Percentiles rank a stretch among this genome's conserved stretches.
These are phyloP conservation scores for Rhizophagus prolifer DNA, from an alignment of 192 early-diverging fungal genomes.

Conservation along the genomic window DNA sequence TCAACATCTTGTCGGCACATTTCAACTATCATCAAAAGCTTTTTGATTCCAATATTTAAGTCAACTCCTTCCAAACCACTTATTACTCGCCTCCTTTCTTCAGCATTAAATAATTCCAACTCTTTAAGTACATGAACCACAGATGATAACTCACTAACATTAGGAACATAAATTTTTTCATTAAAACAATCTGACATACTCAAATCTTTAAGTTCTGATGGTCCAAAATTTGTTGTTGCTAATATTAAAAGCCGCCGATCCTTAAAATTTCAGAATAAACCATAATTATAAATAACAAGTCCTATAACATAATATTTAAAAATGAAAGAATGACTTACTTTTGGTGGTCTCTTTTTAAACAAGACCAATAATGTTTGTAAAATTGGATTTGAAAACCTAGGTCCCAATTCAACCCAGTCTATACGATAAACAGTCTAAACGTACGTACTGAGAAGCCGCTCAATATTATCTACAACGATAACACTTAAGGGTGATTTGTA, in stretches of 20 bases:
- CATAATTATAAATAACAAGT: not conserved
- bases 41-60: constrained; percentile 81
- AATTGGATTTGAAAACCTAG: constrained; percentile 90
- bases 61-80: constrained; percentile 52
- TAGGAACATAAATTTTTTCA: constrained; percentile 77
- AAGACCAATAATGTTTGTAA: constrained; percentile 92
- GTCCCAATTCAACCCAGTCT: constrained; percentile 95
- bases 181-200: constrained; percentile 86
- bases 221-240: constrained; percentile 77
- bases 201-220: constrained; percentile 81
- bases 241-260: constrained; percentile 84
- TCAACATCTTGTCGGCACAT: constrained; percentile 84
- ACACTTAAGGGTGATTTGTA: constrained; percentile 94
- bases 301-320: not conserved
- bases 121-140: constrained; percentile 72
- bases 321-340: constrained; percentile 41
- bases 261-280: constrained; percentile 25
- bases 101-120: constrained; percentile 67
- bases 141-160: constrained; percentile 66
- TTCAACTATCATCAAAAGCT: constrained; percentile 85
- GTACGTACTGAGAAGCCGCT: constrained; percentile 76
- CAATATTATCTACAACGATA: constrained; percentile 93
- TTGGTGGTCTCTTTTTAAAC: constrained; percentile 88
- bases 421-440: constrained; percentile 1
- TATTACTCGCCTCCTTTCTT: constrained; percentile 61